Evolutionary conservation across 192 early-diverging fungal species (phyloP), one percentile per base, ranked within the genome.

Genomic region (Entomortierella chlamydospora): DNA sequence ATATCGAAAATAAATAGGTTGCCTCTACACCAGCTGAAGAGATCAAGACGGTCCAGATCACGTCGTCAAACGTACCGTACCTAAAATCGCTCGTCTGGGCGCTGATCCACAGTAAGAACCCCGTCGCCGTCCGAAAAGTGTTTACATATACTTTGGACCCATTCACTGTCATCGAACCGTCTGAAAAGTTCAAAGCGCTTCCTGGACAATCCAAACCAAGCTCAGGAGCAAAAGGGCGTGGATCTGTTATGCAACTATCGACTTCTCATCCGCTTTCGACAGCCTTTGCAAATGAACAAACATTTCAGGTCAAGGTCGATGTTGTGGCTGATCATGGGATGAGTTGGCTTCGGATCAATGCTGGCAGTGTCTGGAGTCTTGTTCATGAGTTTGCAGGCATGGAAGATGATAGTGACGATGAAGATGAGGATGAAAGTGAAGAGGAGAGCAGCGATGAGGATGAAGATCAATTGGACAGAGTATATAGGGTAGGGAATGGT

Each of bases 321-420:
- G 42, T 86, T 2, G 82, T 86, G 0, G 82, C 87, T 0, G 85
- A 88, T 45, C 63, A 83, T 55, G 84, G 81, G 4, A 68, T 78
- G 55, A 81, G 74, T 18, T 88, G 85, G 87, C 72, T 86, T 26
- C 77, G 76, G 59, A 82, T 85, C 25, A 83, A 85, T 66, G 83
- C 85, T 29, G 84, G 85, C 7, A 88, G 84, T 55, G 73, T 82
- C 39, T 81, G 76, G 54, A 83, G 69, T 23, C 61, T 86, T 23
- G 50, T 83, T n/a, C 83, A 85, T 17, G 87, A 87, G 53, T 81
- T 84, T 61, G 83, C 80, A 11, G 85, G 77, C 9, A 61, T 85
- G 66, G 85, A 86, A 47, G 67, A 66, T 51, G 62, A 78, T 22
- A 68, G 57, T 29, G 62, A 68, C n/a, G 78, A 81, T 4, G 79